Base-by-base conservation (phyloP, 176 grass and related monocot species). In the Themeda triandra region DNA sequence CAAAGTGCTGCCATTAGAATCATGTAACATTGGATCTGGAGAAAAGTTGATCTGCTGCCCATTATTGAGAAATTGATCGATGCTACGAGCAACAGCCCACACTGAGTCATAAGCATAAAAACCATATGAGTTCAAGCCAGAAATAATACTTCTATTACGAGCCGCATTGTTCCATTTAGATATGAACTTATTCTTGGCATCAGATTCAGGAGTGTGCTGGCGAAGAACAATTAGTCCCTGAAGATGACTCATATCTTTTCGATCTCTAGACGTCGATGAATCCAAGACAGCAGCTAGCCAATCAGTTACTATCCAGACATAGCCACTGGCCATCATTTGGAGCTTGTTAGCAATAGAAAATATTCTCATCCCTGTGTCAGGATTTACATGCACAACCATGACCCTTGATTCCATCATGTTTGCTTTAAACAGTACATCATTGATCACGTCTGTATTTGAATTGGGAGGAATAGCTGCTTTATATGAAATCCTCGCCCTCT, bases 371-470 rank as follows among this genome's bases (percentile, higher is more conserved):
- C 94, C 91, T 11, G 91, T 46, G 79, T 93, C 91, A 75, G 89
- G 94, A 89, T 93, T 96, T 29, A 89, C 94, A 80, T 96, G 94
- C 81, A 96, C 77, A 45, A 96, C 88, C 58, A 87, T 93, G 75
- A 96, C 86, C 65, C 94, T 86, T 71, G 94, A 93, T 90, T 96
- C 94, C 94, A 93, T 93, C 82, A 91, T 87, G 68, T 96, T 96
- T 68, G 84, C 88, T 81, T 41, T 83, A 79, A 77, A 74, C 30
- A 96, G 69, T 77, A 96, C 45, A 86, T 93, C 73, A 58, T 31
- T 85, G 51, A 96, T 87, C 27, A 71, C 63, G 8, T 80, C 80
- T 19, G 77, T n/a, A 78, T 93, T 68, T 82, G 84, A 77, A 49
- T 91, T 77, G 27, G 92, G 89, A 80, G 88, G 88, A 64, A 93